Conservation (phyloP, 192 early-diverging fungal species). For the Linderina pennispora region DNA sequence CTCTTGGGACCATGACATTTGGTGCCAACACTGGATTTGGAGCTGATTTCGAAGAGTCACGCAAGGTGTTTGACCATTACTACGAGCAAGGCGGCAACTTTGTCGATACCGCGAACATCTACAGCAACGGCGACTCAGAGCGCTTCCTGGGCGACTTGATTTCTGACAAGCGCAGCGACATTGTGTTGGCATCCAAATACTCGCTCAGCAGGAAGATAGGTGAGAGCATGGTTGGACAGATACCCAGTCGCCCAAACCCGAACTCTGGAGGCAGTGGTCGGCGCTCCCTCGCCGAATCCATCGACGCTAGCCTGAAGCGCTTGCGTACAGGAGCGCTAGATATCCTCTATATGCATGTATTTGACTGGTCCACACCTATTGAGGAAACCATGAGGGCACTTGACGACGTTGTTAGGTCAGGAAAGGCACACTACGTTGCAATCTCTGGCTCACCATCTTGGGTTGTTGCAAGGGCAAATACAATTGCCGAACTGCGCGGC, state of each 20-base stretch:
- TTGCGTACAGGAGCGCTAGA: slow-evolving; percentile 45
- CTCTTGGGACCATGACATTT: slow-evolving; percentile 1
- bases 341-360: slow-evolving; percentile 44
- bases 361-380: slow-evolving; percentile 51
- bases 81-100: slow-evolving; percentile 2
- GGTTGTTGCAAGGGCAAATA: slow-evolving; percentile 47
- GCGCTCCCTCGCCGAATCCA: slow-evolving; percentile 42
- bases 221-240: background rate
- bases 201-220: background rate
- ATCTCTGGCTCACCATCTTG: slow-evolving; percentile 40
- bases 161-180: slow-evolving; percentile 44
- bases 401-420: slow-evolving; percentile 56
- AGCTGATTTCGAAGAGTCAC: background rate
- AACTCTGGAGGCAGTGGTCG: slow-evolving; percentile 32
- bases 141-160: slow-evolving; percentile 52
- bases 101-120: slow-evolving; percentile 4
- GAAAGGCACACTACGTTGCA: slow-evolving; percentile 58
- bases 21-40: background rate
- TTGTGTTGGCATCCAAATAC: slow-evolving; percentile 57
- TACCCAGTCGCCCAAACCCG: background rate
- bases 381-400: slow-evolving; percentile 67
- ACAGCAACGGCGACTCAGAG: slow-evolving; percentile 42
- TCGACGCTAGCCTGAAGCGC: slow-evolving; percentile 51
- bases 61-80: slow-evolving; percentile 1
- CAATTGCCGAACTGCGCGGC: slow-evolving; percentile 32